Percentiles rank a stretch among this genome's conserved stretches.
phyloP scores from a whole-genome alignment of 495 filamentous ascomycete species.

The Patellaria atrata region DNA sequence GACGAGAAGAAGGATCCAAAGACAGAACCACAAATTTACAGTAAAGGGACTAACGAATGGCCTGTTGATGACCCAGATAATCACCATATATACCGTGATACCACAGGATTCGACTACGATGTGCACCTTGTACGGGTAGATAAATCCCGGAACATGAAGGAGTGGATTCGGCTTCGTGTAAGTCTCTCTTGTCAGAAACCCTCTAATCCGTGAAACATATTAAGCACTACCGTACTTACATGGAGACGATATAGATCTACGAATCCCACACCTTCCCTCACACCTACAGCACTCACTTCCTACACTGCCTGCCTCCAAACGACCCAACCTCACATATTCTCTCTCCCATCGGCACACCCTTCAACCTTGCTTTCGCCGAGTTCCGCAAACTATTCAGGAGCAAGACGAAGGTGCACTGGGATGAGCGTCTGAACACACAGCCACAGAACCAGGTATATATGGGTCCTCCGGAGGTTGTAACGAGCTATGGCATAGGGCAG shows the following conservation, averaged over 20 bases:
- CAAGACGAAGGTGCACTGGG: conserved; percentile 23
- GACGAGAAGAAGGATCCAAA: too few relatives aligned
- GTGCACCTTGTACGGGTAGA: conserved; percentile 32
- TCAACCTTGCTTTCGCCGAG: conserved; percentile 15
- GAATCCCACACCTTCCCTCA: conserved; percentile 34
- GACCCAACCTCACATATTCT: conserved; percentile 17
- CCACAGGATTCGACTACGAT: conserved; percentile 35
- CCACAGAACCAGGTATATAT: background rate
- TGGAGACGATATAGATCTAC: too few relatives aligned
- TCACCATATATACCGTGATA: conserved; percentile 36
- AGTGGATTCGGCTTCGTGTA: conserved; percentile 30
- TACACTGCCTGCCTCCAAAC: conserved; percentile 13
- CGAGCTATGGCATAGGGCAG: too few relatives aligned
- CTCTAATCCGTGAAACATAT: conserved; percentile 5
- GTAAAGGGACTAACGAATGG: too few relatives aligned
- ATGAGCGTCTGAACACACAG: conserved; percentile 19
- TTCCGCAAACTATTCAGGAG: conserved; percentile 23
- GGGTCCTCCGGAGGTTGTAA: too few relatives aligned
- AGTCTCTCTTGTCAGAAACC: conserved; percentile 2
- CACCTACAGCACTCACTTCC: conserved; percentile 28
- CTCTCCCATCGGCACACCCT: conserved; percentile 13
- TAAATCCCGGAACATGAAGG: conserved; percentile 25
- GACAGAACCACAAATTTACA: too few relatives aligned
- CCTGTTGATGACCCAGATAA: too few relatives aligned
- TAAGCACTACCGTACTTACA: conserved; percentile 5